phyloP scores from a whole-genome alignment of 2,329 filamentous ascomycete genomes.

The Ophiosphaerella korrae region DNA sequence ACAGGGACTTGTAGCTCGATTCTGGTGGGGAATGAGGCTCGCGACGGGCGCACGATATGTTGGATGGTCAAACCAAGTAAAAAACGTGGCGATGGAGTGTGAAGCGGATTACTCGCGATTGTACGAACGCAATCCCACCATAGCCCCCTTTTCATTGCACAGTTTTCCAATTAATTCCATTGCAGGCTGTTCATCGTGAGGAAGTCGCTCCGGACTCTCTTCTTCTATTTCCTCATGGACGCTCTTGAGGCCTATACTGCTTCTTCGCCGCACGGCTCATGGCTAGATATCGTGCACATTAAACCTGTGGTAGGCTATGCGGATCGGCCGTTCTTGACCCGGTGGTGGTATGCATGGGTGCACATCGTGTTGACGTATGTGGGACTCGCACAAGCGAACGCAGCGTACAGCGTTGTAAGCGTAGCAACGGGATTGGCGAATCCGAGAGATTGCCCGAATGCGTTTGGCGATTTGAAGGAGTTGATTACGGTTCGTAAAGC shows the following conservation, averaged over 20 bases:
- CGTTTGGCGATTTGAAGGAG: constrained; percentile 24
- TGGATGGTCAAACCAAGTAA: constrained; percentile 36
- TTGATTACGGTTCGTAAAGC: constrained; percentile 24
- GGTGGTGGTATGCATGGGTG: constrained; percentile 22
- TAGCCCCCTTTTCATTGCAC: not conserved
- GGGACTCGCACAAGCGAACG: constrained; percentile 20
- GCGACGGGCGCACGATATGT: constrained; percentile 22
- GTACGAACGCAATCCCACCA: constrained; percentile 9
- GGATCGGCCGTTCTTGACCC: constrained; percentile 11
- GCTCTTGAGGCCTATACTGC: constrained; percentile 20
- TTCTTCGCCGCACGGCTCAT: constrained; percentile 27
- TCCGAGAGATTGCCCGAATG: constrained; percentile 34
- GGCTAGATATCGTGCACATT: constrained; percentile 15
- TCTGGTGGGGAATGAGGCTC: constrained; percentile 30
- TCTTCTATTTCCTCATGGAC: constrained; percentile 23
- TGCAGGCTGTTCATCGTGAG: constrained; percentile 26
- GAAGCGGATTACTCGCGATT: constrained; percentile 21
- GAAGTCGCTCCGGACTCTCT: constrained; percentile 14
- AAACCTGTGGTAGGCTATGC: constrained; percentile 6
- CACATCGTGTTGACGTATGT: constrained; percentile 26
- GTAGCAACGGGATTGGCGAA: constrained; percentile 21
- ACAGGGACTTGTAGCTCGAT: constrained; percentile 10
- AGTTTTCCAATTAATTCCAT: not conserved
- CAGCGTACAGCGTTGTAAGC: constrained; percentile 13
- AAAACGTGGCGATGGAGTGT: constrained; percentile 30